These are phyloP conservation scores for Lactifluus subvellereus DNA, from an alignment of 768 basidiomycete genomes.

Conservation along the genomic window DNA sequence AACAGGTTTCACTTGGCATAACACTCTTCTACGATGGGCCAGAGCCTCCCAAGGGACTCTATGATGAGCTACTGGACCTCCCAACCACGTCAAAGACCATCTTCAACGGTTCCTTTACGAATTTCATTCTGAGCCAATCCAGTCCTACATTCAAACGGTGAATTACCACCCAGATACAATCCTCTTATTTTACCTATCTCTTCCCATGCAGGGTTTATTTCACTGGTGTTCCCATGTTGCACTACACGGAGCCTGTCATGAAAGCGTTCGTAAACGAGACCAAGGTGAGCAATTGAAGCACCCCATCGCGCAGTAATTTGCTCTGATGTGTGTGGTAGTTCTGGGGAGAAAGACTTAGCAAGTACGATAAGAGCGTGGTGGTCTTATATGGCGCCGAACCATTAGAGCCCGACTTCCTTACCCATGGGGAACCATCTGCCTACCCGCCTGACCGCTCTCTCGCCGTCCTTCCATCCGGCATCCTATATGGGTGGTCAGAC, in stretches of 20 bases:
- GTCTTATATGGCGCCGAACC: conserved; percentile 34
- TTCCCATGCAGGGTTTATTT: conserved; percentile 17
- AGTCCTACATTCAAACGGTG: conserved; percentile 26
- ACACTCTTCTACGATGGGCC: conserved; percentile 52
- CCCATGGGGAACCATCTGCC: conserved; percentile 19
- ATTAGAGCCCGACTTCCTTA: conserved; percentile 11
- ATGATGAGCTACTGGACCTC: conserved; percentile 42
- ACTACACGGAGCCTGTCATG: conserved; percentile 3
- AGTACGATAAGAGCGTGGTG: conserved; percentile 36
- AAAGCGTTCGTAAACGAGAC: conserved; percentile 12
- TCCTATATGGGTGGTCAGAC: conserved; percentile 39
- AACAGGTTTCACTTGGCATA: conserved; percentile 1
- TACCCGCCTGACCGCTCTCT: conserved; percentile 23
- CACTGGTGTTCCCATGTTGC: neutral
- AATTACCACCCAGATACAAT: neutral
- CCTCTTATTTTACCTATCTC: neutral
- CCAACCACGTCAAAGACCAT: conserved; percentile 32
- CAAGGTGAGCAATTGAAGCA: neutral
- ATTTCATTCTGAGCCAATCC: conserved; percentile 31
- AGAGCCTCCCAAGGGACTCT: conserved; percentile 38
- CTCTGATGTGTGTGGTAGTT: conserved; percentile 30
- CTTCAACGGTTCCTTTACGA: conserved; percentile 35
- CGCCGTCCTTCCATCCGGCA: conserved; percentile 2
- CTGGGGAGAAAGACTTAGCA: conserved; percentile 39
- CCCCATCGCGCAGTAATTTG: neutral